Evolutionary conservation across 139 green algal species (phyloP).

Genomic region (Chara braunii): DNA sequence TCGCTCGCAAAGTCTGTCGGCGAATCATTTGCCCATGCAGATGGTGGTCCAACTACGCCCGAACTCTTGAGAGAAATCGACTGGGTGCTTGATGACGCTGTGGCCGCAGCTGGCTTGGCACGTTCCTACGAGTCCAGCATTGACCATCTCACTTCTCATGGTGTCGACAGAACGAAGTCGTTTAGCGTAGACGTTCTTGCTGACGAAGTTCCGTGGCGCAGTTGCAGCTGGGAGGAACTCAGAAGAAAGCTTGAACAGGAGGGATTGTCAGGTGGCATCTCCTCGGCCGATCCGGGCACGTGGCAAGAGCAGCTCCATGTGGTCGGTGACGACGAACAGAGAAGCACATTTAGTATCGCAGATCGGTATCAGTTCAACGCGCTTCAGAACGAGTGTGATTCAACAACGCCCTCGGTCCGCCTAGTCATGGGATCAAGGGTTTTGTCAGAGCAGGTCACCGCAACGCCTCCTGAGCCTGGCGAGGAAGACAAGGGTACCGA

Average conservation of each 20-base stretch:
- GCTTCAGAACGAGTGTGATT: no score
- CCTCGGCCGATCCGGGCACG: no score
- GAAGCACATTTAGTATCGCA: no score
- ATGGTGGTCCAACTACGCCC: constrained; percentile 12
- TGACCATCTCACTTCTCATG: constrained; percentile 9
- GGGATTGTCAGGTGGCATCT: background rate
- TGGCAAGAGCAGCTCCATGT: no score
- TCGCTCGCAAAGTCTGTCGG: background rate
- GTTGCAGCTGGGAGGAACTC: background rate
- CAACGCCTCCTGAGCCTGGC: background rate
- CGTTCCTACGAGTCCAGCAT: no score
- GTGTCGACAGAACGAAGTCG: background rate
- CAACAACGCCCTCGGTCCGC: no score
- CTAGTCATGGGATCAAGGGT: background rate
- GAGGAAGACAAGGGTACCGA: background rate
- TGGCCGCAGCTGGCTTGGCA: no score
- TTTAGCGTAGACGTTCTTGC: background rate
- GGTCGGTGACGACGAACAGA: no score
- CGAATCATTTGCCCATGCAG: constrained; percentile 22
- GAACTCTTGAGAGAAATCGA: constrained; percentile 38
- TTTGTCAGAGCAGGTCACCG: background rate
- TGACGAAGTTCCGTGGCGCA: background rate
- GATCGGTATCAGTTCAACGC: no score
- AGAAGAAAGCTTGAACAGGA: background rate
- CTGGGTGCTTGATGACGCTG: constrained; percentile 41